A percentile compares a stretch with the other conserved stretches of the same genome.
Evolutionary conservation across 2,329 filamentous ascomycete species (phyloP).

Genomic region (Penicillium digitatum): DNA sequence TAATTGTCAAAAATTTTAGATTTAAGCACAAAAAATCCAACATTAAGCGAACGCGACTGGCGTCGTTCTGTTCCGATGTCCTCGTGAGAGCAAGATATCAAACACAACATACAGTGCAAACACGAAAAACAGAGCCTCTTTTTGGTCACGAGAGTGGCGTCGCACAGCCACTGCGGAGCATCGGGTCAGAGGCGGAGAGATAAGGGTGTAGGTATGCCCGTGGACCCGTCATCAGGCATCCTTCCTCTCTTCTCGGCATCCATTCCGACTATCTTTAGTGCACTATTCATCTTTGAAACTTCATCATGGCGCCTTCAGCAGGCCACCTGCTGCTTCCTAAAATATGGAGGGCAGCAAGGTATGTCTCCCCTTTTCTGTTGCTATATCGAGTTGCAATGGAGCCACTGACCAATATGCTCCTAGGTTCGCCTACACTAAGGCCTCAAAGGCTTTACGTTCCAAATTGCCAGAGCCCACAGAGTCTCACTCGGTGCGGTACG

Average conservation of each 20-base stretch:
- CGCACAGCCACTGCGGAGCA: conserved; percentile 17
- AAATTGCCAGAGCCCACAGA: conserved; percentile 42
- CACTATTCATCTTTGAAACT: conserved; percentile 10
- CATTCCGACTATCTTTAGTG: conserved; percentile 10
- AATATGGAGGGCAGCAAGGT: conserved; percentile 48
- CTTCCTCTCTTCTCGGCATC: conserved; percentile 13
- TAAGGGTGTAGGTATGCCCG: conserved; percentile 13
- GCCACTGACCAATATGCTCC: conserved; percentile 23
- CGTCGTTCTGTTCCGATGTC: neutral
- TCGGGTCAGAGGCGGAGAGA: conserved; percentile 17
- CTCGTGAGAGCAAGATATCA: neutral
- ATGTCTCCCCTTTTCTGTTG: conserved; percentile 20
- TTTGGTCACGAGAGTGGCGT: conserved; percentile 19
- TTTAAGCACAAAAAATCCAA: neutral
- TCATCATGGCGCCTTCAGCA: conserved; percentile 47
- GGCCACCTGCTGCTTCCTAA: conserved; percentile 51
- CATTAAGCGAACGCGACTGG: neutral
- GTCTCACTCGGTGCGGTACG: conserved; percentile 47
- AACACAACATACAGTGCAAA: neutral
- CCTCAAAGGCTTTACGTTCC: conserved; percentile 41
- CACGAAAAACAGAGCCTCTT: neutral
- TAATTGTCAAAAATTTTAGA: neutral
- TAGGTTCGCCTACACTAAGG: conserved; percentile 49
- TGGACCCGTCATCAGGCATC: conserved; percentile 28
- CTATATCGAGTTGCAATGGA: neutral